Evolutionary conservation across 2,329 filamentous ascomycete species (phyloP), one percentile per base, ranked within the genome.

Genomic region (Talaromyces albobiverticillius): DNA sequence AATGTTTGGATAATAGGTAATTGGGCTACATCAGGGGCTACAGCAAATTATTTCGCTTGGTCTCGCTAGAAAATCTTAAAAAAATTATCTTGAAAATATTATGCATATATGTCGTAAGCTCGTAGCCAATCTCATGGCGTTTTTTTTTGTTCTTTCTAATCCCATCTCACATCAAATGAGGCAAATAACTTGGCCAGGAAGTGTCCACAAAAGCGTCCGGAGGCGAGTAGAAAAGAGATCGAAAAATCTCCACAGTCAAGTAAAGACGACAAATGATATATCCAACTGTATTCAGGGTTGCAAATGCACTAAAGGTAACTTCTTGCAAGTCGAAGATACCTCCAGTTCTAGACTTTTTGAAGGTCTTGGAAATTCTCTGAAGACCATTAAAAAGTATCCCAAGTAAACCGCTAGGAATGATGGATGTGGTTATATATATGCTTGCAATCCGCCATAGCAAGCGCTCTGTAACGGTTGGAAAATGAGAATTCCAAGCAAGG

Each of bases 401-500:
- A 34, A 34, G 8, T 3, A 8, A 3, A 10, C 3, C 13, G 13
- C 26, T 38, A 7, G 13, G n/a, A 16, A 32, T 16, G 22, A 13
- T 50, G 10, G 16, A 40, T 18, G 14, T 9, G 9, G 47, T 40
- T 16, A 57, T 50, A 11, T 43, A 32, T 7, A 58, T 20, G n/a
- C 48, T 57, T 11, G 55, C 48, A 8, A 57, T 41, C 10, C 55
- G 51, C 60, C 61, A 63, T 4, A 63, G 40, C 11, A 56, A n/a
- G 16, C 51, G 56, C 43, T 67, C 65, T n/a, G 53, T 48, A 6
- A 41, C 11, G 16, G 62, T 62, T 13, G 63, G 62, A 46, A 66
- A 64, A 13, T 50, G 45, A 25, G 62, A 62, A 45, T 65, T 61
- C 64, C 65, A 67, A 5, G 61, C 63, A 8, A 58, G 36, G 23